Evolutionary conservation across 306 rosid species (phyloP).

Genomic region (Pterocarpus santalinus): DNA sequence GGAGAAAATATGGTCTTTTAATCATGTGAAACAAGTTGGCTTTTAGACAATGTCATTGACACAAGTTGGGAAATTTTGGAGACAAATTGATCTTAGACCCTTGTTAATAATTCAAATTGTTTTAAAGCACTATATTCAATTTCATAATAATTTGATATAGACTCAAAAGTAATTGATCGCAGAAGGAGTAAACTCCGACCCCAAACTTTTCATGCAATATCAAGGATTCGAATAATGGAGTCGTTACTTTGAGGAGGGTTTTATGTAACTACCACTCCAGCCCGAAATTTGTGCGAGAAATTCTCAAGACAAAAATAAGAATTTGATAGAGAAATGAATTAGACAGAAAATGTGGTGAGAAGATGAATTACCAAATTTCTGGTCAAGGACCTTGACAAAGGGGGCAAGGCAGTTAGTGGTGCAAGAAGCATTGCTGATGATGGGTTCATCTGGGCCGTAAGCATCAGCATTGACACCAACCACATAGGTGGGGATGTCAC

Average conservation of each 20-base stretch:
- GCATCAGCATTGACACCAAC: slow-evolving; percentile 90
- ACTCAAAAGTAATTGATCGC: not conserved
- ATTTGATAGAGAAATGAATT: not conserved
- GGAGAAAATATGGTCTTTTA: no score
- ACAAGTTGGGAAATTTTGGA: not conserved
- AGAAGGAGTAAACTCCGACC: no score
- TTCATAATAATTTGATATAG: not conserved
- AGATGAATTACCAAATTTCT: slow-evolving; percentile 76
- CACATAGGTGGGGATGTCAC: slow-evolving; percentile 97
- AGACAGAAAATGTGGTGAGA: not conserved
- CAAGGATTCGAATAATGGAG: no score
- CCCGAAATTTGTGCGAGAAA: no score
- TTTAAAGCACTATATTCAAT: not conserved
- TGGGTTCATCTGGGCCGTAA: slow-evolving; percentile 72
- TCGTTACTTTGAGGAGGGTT: no score
- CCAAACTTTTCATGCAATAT: no score
- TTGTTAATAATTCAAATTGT: not conserved
- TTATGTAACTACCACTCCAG: no score
- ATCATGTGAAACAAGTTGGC: no score
- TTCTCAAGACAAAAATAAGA: no score
- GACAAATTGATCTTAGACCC: not conserved
- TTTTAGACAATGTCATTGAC: no score
- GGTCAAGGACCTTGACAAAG: slow-evolving; percentile 95
- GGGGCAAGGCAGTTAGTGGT: slow-evolving; percentile 99
- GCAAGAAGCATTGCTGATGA: slow-evolving; percentile 99